Conservation (phyloP, 441 rosid genomes). For the Pelargonium fulgidum region DNA sequence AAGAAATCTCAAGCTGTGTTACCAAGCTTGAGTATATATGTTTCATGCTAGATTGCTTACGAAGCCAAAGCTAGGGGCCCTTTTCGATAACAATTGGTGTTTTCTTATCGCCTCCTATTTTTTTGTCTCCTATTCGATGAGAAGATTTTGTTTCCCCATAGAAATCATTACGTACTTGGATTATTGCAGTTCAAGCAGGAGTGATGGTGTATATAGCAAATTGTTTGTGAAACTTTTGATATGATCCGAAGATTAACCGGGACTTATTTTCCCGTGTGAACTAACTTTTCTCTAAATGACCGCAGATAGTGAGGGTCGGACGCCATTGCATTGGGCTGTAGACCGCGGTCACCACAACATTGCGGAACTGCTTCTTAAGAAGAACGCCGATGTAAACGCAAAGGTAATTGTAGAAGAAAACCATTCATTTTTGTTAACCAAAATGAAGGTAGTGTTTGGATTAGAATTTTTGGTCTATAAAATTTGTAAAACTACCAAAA, state of each 20-base stretch:
- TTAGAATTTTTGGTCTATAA: background rate
- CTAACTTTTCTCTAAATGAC: constrained; percentile 20
- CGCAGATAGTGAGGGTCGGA: constrained; percentile 89
- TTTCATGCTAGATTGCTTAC: background rate
- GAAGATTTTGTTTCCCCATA: background rate
- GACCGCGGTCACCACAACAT: constrained; percentile 77
- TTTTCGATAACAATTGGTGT: too few relatives aligned
- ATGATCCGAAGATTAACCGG: background rate
- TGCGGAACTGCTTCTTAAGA: constrained; percentile 48
- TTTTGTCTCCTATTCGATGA: background rate
- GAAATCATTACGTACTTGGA: background rate
- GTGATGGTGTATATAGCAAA: background rate
- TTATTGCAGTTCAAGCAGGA: background rate
- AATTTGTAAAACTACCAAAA: background rate
- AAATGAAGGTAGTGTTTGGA: background rate
- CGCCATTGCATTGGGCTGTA: constrained; percentile 96
- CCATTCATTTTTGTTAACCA: background rate
- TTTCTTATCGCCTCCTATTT: too few relatives aligned
- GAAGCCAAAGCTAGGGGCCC: background rate
- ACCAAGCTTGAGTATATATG: background rate
- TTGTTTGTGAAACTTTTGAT: background rate
- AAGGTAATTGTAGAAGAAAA: constrained; percentile 38
- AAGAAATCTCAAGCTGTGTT: background rate
- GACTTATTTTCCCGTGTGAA: constrained; percentile 15
- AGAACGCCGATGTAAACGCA: constrained; percentile 67